Conservation (phyloP, 306 rosid genomes). For the Sicyos baderoa region DNA sequence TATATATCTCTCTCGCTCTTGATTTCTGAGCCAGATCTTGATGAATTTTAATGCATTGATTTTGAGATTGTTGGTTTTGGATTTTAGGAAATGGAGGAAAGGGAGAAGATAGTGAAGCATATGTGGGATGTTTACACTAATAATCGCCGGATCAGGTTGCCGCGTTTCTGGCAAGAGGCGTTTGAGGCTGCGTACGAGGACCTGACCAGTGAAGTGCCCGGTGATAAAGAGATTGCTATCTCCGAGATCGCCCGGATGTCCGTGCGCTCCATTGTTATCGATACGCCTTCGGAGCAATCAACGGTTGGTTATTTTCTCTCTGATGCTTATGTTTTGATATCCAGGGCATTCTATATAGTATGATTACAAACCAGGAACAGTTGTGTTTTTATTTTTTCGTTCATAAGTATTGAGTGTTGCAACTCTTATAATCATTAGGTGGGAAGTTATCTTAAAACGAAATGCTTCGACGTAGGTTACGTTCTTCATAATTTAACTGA, state of each 20-base stretch:
- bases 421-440: not conserved
- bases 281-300: slow-evolving; percentile 66
- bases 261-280: slow-evolving; percentile 63
- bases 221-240: slow-evolving; percentile 68
- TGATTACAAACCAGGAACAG: slow-evolving; percentile 1
- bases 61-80: slow-evolving; percentile 5
- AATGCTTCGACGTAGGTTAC: not conserved
- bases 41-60: slow-evolving; percentile 5
- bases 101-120: slow-evolving; percentile 93
- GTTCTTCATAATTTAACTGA: slow-evolving; percentile 7
- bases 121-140: slow-evolving; percentile 97
- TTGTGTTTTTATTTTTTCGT: not conserved
- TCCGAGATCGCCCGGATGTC: slow-evolving; percentile 93
- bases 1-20: not conserved
- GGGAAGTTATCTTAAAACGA: not conserved
- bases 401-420: not conserved
- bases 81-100: slow-evolving; percentile 91
- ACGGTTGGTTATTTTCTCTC: slow-evolving; percentile 41
- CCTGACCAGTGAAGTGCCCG: slow-evolving; percentile 64
- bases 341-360: not conserved
- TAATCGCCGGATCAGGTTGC: slow-evolving; percentile 82
- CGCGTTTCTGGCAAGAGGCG: slow-evolving; percentile 91
- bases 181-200: slow-evolving; percentile 96
- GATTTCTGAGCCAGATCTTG: slow-evolving; percentile 26
- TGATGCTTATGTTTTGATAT: not conserved